A percentile compares a stretch with the other conserved stretches of the same genome.
Evolutionary conservation across 768 basidiomycete genomes (phyloP).

Genomic region (Rhodosporidiobolus sp.): DNA sequence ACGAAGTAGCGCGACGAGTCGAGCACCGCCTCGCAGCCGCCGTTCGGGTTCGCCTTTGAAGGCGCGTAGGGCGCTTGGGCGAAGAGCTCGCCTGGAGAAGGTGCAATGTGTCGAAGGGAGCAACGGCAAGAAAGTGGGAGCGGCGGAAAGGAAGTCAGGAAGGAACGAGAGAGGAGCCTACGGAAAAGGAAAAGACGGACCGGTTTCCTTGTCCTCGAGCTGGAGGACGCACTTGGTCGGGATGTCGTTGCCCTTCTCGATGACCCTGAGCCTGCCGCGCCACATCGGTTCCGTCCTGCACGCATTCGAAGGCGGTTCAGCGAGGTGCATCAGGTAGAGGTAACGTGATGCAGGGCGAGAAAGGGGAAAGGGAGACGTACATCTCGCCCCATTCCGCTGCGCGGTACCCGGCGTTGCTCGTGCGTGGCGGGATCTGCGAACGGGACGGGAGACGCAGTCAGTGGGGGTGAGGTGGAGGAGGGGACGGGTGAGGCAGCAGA

Average conservation of each 20-base stretch:
- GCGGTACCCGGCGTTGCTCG: conserved; percentile 40
- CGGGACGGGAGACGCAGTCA: neutral
- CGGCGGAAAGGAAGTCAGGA: neutral
- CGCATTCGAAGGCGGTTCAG: neutral
- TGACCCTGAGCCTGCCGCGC: conserved; percentile 39
- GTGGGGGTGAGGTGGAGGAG: neutral
- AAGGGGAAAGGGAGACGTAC: neutral
- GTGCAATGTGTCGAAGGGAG: neutral
- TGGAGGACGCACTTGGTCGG: conserved; percentile 32
- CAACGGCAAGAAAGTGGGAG: neutral
- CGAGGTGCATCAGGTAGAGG: no score
- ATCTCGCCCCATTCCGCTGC: conserved; percentile 38
- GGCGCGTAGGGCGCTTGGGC: conserved; percentile 40
- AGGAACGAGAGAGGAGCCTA: neutral
- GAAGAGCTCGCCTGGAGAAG: conserved; percentile 39
- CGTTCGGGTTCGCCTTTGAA: conserved; percentile 34
- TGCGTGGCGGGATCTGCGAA: conserved; percentile 41
- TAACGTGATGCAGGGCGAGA: neutral
- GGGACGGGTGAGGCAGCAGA: neutral
- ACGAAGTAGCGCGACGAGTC: conserved; percentile 42
- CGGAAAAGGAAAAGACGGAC: conserved; percentile 3
- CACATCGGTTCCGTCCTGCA: conserved; percentile 41
- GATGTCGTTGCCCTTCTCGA: conserved; percentile 35
- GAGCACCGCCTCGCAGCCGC: conserved; percentile 40
- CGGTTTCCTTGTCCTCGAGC: conserved; percentile 41